A percentile compares a stretch with the other conserved stretches of the same genome.
Evolutionary conservation across 2,329 filamentous ascomycete genomes (phyloP).

Genomic region (Cladosporium sp.): DNA sequence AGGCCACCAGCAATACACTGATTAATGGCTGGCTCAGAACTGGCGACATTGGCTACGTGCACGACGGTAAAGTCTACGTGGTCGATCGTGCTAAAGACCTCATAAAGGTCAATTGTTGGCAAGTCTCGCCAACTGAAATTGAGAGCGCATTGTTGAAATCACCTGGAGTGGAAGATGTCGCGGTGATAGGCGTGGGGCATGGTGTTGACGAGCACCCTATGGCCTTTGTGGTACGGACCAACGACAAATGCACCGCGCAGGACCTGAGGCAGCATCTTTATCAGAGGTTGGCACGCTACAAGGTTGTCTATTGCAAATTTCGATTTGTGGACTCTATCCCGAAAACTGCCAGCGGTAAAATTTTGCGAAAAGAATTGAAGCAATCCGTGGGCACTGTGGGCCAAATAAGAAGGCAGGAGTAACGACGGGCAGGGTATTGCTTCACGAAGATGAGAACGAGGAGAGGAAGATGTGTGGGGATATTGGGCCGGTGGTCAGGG

Average conservation of each 20-base stretch:
- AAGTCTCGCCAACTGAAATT: constrained; percentile 32
- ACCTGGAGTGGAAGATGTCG: constrained; percentile 25
- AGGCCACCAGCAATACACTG: constrained; percentile 22
- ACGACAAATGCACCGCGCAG: constrained; percentile 16
- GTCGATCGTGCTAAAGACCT: constrained; percentile 33
- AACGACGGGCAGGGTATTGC: neutral
- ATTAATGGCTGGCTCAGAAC: constrained; percentile 5
- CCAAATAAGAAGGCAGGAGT: neutral
- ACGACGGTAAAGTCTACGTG: constrained; percentile 29
- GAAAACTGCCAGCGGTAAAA: constrained; percentile 31
- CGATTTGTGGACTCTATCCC: constrained; percentile 28
- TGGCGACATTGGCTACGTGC: constrained; percentile 35
- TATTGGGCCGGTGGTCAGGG: neutral
- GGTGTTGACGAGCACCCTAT: constrained; percentile 19
- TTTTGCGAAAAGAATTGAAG: constrained; percentile 21
- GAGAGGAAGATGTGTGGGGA: neutral
- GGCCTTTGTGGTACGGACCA: constrained; percentile 20
- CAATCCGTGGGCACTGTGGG: neutral
- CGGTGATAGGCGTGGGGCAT: constrained; percentile 19
- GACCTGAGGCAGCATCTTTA: constrained; percentile 30
- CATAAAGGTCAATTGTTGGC: constrained; percentile 34
- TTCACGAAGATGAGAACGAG: neutral
- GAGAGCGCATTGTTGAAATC: constrained; percentile 28
- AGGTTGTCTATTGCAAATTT: constrained; percentile 25
- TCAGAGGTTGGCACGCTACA: constrained; percentile 34